Percentiles rank a stretch among this genome's conserved stretches.
phyloP scores from a whole-genome alignment of 2,329 filamentous ascomycete species.

The Neopestalotiopsis clavispora region DNA sequence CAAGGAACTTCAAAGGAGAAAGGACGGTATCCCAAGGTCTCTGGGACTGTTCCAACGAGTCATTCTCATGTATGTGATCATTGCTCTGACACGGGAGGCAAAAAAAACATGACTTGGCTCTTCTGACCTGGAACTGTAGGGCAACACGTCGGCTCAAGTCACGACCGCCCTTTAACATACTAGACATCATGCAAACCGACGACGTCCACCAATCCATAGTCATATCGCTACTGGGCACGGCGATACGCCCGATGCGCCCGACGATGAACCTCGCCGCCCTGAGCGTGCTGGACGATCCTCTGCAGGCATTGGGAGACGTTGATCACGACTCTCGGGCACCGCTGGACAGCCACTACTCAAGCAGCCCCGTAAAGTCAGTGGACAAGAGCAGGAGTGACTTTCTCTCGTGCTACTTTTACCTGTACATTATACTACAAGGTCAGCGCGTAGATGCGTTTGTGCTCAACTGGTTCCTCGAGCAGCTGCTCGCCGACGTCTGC shows the following conservation, averaged over 20 bases:
- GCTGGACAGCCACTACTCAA: constrained; percentile 23
- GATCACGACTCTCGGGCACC: constrained; percentile 26
- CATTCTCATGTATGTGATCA: constrained; percentile 43
- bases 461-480: constrained; percentile 50
- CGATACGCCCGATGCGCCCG: constrained; percentile 48
- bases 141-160: constrained; percentile 45
- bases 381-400: constrained; percentile 48
- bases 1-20: constrained; percentile 33
- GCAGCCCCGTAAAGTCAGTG: constrained; percentile 30
- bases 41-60: constrained; percentile 46
- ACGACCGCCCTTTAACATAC: constrained; percentile 42
- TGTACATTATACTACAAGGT: constrained; percentile 49
- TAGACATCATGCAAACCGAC: constrained; percentile 42
- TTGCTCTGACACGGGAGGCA: neutral
- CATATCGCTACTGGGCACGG: constrained; percentile 49
- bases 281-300: constrained; percentile 28
- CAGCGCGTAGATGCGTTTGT: constrained; percentile 47
- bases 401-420: constrained; percentile 52
- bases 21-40: constrained; percentile 32
- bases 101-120: neutral
- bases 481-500: constrained; percentile 49
- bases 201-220: constrained; percentile 50
- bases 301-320: constrained; percentile 31
- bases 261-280: constrained; percentile 35
- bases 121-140: constrained; percentile 31